Conservation (phyloP, 2,329 filamentous ascomycete species). For the Tolypocladium sp. region DNA sequence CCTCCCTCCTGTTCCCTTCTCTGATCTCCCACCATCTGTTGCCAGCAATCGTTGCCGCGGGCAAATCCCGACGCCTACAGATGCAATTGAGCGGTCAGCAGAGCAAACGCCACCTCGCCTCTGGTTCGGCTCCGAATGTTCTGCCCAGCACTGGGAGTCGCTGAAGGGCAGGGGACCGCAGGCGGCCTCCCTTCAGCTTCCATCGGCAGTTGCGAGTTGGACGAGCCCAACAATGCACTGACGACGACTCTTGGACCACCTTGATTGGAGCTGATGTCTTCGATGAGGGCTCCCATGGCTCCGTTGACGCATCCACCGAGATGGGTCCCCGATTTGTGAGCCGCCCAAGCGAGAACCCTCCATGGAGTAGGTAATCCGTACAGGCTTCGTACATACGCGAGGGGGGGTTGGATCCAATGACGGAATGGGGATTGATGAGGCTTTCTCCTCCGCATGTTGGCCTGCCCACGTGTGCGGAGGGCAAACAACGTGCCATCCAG, state of each 20-base stretch:
- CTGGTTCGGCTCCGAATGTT: neutral
- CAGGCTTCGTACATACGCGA: neutral
- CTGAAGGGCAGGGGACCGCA: neutral
- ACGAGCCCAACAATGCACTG: no score
- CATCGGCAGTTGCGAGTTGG: no score
- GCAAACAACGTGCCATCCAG: neutral
- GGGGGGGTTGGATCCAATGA: neutral
- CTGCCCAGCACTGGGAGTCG: neutral
- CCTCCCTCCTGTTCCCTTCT: neutral
- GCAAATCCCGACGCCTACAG: neutral
- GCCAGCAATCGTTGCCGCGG: neutral
- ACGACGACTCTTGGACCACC: no score
- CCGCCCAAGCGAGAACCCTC: no score
- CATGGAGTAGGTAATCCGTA: no score
- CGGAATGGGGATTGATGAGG: neutral
- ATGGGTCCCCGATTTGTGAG: no score
- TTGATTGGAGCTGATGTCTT: no score
- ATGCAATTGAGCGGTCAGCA: neutral
- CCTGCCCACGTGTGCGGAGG: neutral
- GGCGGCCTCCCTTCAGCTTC: neutral
- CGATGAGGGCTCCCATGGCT: no score
- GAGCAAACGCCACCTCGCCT: neutral
- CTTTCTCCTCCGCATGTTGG: neutral
- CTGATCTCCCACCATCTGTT: neutral
- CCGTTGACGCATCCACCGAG: no score